Evolutionary conservation across 2,329 filamentous ascomycete genomes (phyloP).

Genomic region (Fusarium paranaense): DNA sequence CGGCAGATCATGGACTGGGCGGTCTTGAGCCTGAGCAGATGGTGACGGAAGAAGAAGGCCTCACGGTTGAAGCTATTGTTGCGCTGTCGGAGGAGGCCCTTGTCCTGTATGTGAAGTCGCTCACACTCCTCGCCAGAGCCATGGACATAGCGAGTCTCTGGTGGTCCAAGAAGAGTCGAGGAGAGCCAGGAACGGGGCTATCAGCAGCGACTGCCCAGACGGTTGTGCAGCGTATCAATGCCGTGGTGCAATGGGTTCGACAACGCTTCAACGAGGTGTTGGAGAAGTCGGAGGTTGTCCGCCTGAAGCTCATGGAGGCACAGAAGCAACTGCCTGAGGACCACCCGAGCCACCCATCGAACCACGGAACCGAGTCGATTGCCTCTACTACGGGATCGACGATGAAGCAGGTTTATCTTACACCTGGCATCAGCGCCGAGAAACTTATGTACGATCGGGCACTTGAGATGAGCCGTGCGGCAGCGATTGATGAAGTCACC

Average conservation of each 20-base stretch:
- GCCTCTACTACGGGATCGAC: constrained; percentile 71
- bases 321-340: constrained; percentile 86
- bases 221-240: constrained; percentile 81
- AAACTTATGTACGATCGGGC: constrained; percentile 98
- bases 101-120: constrained; percentile 94
- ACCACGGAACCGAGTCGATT: constrained; percentile 72
- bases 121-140: constrained; percentile 89
- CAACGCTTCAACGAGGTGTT: constrained; percentile 95
- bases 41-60: constrained; percentile 73
- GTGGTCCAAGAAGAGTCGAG: constrained; percentile 86
- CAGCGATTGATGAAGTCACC: constrained; percentile 95
- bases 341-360: constrained; percentile 87
- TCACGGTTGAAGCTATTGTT: constrained; percentile 88
- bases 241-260: constrained; percentile 95
- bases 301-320: constrained; percentile 85
- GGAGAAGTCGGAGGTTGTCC: constrained; percentile 96
- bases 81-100: constrained; percentile 92
- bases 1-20: constrained; percentile 76
- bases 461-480: constrained; percentile 93
- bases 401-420: constrained; percentile 84
- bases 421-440: constrained; percentile 90
- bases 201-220: constrained; percentile 59
- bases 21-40: constrained; percentile 68
- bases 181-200: constrained; percentile 61
- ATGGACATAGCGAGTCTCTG: constrained; percentile 95